phyloP scores from a whole-genome alignment of 495 filamentous ascomycete genomes.

The Penicillium canariense region DNA sequence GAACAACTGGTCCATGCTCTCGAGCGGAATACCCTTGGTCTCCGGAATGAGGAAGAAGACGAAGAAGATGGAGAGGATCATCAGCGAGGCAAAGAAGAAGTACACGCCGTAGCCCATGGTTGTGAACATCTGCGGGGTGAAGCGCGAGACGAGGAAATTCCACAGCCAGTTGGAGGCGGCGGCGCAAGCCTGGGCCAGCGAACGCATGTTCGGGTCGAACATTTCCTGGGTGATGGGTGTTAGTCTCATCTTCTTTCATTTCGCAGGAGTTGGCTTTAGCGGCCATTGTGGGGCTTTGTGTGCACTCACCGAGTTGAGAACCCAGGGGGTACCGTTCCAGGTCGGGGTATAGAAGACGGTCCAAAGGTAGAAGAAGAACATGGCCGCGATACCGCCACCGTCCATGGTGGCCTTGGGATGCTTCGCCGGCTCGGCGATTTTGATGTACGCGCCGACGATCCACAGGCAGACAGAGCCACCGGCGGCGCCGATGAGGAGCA shows the following conservation, averaged over 20 bases:
- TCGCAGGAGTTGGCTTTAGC: too few relatives aligned
- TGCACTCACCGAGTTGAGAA: slow-evolving; percentile 53
- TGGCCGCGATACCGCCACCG: slow-evolving; percentile 62
- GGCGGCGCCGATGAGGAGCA: slow-evolving; percentile 69
- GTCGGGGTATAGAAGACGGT: slow-evolving; percentile 73
- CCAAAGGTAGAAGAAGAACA: slow-evolving; percentile 82
- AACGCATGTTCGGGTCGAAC: slow-evolving; percentile 59
- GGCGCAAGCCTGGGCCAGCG: slow-evolving; percentile 65
- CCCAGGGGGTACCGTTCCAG: slow-evolving; percentile 73
- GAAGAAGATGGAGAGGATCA: slow-evolving; percentile 63
- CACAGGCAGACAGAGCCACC: slow-evolving; percentile 70
- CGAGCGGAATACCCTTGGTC: slow-evolving; percentile 56
- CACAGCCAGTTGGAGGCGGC: slow-evolving; percentile 72
- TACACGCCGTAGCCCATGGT: slow-evolving; percentile 69
- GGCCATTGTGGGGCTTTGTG: not conserved
- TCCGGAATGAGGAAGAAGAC: slow-evolving; percentile 67
- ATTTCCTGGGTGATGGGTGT: slow-evolving; percentile 40
- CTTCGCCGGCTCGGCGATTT: slow-evolving; percentile 49
- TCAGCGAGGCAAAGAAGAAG: slow-evolving; percentile 73
- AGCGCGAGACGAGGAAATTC: slow-evolving; percentile 71
- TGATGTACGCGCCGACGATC: slow-evolving; percentile 71
- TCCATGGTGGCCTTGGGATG: slow-evolving; percentile 40
- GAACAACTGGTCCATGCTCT: slow-evolving; percentile 56
- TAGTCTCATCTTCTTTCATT: too few relatives aligned
- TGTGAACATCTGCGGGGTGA: slow-evolving; percentile 72